These are phyloP conservation scores for Cyphellophora attinorum DNA, from an alignment of 2,329 filamentous ascomycete genomes.

Conservation along the genomic window DNA sequence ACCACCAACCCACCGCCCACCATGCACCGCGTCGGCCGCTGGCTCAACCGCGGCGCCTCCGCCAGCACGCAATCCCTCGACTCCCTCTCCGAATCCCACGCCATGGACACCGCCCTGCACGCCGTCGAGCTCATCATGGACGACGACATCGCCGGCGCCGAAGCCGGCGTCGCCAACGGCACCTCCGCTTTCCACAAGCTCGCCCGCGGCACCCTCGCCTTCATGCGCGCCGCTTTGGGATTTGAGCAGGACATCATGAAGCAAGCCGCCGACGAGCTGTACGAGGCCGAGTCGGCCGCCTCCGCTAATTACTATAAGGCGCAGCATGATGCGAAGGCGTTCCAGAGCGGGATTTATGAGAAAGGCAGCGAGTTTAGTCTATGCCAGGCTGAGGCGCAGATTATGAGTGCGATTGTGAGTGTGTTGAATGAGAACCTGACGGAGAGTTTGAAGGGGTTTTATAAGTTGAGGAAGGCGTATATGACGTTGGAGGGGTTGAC, in stretches of 20 bases:
- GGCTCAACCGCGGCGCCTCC: slow-evolving; percentile 54
- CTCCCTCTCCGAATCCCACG: slow-evolving; percentile 47
- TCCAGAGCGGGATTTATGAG: slow-evolving; percentile 59
- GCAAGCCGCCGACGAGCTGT: slow-evolving; percentile 64
- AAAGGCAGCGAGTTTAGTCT: slow-evolving; percentile 80
- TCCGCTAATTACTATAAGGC: slow-evolving; percentile 68
- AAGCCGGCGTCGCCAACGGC: slow-evolving; percentile 60
- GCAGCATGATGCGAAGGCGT: slow-evolving; percentile 51
- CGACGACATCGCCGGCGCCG: slow-evolving; percentile 80
- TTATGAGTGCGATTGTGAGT: slow-evolving; percentile 81
- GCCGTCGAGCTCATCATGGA: slow-evolving; percentile 70
- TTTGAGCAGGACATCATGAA: slow-evolving; percentile 89
- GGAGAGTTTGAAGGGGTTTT: slow-evolving; percentile 84
- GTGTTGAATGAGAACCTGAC: slow-evolving; percentile 89
- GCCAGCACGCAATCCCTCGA: slow-evolving; percentile 46
- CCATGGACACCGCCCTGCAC: slow-evolving; percentile 13
- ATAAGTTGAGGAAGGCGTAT: slow-evolving; percentile 84
- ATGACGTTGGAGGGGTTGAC: slow-evolving; percentile 71
- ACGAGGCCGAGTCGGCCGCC: slow-evolving; percentile 65
- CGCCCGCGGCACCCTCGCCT: slow-evolving; percentile 69
- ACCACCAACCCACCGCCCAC: no score
- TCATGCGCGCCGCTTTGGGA: slow-evolving; percentile 76
- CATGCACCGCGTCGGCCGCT: slow-evolving; percentile 16
- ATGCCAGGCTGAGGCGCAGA: slow-evolving; percentile 72
- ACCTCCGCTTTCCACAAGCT: slow-evolving; percentile 83